phyloP scores from a whole-genome alignment of 2,329 filamentous ascomycete species.

The Basipetospora sp. region DNA sequence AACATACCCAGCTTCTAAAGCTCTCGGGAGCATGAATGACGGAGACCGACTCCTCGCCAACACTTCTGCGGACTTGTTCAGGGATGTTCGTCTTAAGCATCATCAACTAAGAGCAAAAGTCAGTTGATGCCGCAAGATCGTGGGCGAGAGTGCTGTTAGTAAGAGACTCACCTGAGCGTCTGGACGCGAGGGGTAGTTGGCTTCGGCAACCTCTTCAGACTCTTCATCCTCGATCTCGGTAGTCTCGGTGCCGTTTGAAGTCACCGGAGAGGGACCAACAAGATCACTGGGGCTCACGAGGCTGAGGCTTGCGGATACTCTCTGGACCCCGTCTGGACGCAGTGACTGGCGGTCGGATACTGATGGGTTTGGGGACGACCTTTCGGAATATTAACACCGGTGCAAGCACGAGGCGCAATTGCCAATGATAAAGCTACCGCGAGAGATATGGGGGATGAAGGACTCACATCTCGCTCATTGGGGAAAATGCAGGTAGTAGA shows the following conservation, averaged over 20 bases:
- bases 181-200: slow-evolving; percentile 5
- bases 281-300: slow-evolving; percentile 50
- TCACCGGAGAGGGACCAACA: slow-evolving; percentile 70
- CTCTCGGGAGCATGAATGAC: slow-evolving; percentile 82
- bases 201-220: slow-evolving; percentile 41
- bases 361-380: slow-evolving; percentile 24
- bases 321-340: slow-evolving; percentile 35
- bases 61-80: slow-evolving; percentile 40
- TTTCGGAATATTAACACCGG: slow-evolving; percentile 12
- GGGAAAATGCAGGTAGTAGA: slow-evolving; percentile 38
- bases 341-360: slow-evolving; percentile 32
- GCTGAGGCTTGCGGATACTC: slow-evolving; percentile 38
- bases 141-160: not conserved
- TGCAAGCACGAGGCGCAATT: not conserved
- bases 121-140: not conserved
- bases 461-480: slow-evolving; percentile 8
- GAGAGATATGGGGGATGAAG: too few species aligned
- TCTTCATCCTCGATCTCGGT: slow-evolving; percentile 74
- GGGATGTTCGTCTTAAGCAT: slow-evolving; percentile 43
- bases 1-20: slow-evolving; percentile 63
- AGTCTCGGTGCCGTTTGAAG: slow-evolving; percentile 68
- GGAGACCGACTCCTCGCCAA: slow-evolving; percentile 67
- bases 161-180: not conserved
- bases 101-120: slow-evolving; percentile 9
- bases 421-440: not conserved